Percentiles rank a stretch among this genome's conserved stretches.
Evolutionary conservation across 2,329 filamentous ascomycete genomes (phyloP).

Genomic region (Pestalotiopsis sp.): DNA sequence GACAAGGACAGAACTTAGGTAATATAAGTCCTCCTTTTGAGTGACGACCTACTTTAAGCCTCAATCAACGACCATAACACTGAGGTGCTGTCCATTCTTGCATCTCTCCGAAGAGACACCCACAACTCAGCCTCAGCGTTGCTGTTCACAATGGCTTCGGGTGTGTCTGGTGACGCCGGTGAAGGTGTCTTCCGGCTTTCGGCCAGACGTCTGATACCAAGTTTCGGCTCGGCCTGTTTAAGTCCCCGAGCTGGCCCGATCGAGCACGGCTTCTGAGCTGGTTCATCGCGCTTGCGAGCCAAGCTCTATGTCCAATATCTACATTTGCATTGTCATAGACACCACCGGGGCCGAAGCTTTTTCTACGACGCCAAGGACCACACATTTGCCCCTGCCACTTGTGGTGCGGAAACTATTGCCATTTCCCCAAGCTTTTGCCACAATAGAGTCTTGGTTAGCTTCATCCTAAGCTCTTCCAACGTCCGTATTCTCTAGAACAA

Average conservation of each 20-base stretch:
- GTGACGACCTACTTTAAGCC: too few relatives aligned
- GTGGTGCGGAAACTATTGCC: not conserved
- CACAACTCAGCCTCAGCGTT: not conserved
- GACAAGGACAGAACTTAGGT: too few relatives aligned
- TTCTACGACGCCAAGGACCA: not conserved
- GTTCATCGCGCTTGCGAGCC: not conserved
- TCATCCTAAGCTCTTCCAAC: not conserved
- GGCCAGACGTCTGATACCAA: slow-evolving; percentile 11
- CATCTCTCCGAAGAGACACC: not conserved
- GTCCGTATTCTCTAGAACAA: not conserved
- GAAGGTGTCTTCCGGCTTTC: not conserved
- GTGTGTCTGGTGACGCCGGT: not conserved
- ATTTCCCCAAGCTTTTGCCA: not conserved
- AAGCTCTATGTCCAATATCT: not conserved
- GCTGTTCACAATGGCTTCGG: not conserved
- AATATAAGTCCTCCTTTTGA: too few relatives aligned
- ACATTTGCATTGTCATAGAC: not conserved
- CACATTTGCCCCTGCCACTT: not conserved
- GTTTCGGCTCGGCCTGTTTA: slow-evolving; percentile 13
- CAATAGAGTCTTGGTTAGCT: not conserved
- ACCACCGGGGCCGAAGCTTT: not conserved
- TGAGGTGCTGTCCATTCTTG: too few relatives aligned
- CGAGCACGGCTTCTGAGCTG: not conserved
- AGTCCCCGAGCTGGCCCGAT: not conserved
- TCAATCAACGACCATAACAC: too few relatives aligned